Evolutionary conservation across 805 yeast genomes (phyloP), one percentile per base, ranked within the genome.

Genomic region (Blastobotrys muscicola): DNA sequence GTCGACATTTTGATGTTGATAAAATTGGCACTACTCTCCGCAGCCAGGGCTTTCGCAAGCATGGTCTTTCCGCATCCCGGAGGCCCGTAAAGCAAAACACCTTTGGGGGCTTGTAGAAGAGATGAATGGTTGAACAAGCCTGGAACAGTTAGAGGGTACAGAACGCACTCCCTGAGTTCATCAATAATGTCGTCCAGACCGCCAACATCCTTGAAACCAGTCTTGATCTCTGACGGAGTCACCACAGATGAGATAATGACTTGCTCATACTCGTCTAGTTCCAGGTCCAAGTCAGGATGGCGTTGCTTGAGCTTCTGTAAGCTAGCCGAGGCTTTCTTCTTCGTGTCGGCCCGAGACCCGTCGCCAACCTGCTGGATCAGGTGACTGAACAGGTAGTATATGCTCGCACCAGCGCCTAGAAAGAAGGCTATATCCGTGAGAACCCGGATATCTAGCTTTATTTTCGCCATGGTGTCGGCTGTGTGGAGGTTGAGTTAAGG

Each of bases 31-130:
- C 85, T 86, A 51, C 94, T 80, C 61, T 89, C 96, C 44, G 78
- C 74, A 1, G 97, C 97, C 33, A 90, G 72, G 0, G 97, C 97
- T 62, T 89, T 90, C 8, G 97, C 97, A 53, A 90, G 69, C 96
- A 90, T 85, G 3, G 97, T 90, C 64, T 90, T 90, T 44, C 97
- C 97, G 62, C 97, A 90, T 0, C 97, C 97, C 0, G 97, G 97
- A 2, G 97, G 97, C 0, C 97, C 97, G 58, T 85, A 80, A 39
- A 89, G 70, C 31, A 90, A 66, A 2, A 90, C 97, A 34, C 98
- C 98, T 57, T 85, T 87, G 1, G 98, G 98, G 1, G 95, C 90
- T 56, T 83, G 85, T 20, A 90, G 67, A 42, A 90, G 69, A 14
- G 65, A 49, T 42, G 85, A 78, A 51, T 82, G 84, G 42, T 76